Evolutionary conservation across 495 filamentous ascomycete species (phyloP), one percentile per base, ranked within the genome.

Genomic region (Talaromyces liani): DNA sequence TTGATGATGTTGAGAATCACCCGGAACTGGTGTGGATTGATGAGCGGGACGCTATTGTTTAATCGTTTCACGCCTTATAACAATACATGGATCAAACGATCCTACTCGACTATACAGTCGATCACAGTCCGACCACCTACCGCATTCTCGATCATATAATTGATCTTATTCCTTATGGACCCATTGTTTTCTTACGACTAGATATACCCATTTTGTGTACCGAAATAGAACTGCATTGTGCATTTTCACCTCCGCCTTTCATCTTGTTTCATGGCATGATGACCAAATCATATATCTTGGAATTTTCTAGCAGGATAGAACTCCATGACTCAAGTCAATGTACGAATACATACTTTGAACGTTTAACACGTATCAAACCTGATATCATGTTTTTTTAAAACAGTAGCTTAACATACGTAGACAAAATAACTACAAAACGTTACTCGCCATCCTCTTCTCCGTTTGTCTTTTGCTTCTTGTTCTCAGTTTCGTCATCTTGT

Each of bases 1-100:
- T 65, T 33, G 67, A 66, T 12, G 68, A 70, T 63, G 34, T 64
- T 10, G 18, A 69, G 4, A 27, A 47, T 2, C 49, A 66, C 41
- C 60, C 60, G 47, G 60, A 62, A 25, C 18, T 53, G 45, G 60
- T 62, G 25, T 62, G 60, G 60, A 62, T 62, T 27, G 60, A 62
- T 34, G 60, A 62, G 25, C 45, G 60, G 9, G 60, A 62, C 22
- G 60, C 60, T 29, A 53, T 62, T 20, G 22, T 62, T 33, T 62
- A 58, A 12, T 7, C 25, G 27, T 6, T 22, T 41, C 14, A 41
- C 49, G 18, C 14, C 49, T 54, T 3, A 8, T 8, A 4, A 22
- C 18, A 7, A 22, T 10, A 54, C 24, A 24, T 54, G 8, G 24
- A 22, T 25, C 18, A 25, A 25, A 24, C 33, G 33, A 16, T 31